Evolutionary conservation across 2,329 filamentous ascomycete genomes (phyloP).

Genomic region (Verruconis gallopava): DNA sequence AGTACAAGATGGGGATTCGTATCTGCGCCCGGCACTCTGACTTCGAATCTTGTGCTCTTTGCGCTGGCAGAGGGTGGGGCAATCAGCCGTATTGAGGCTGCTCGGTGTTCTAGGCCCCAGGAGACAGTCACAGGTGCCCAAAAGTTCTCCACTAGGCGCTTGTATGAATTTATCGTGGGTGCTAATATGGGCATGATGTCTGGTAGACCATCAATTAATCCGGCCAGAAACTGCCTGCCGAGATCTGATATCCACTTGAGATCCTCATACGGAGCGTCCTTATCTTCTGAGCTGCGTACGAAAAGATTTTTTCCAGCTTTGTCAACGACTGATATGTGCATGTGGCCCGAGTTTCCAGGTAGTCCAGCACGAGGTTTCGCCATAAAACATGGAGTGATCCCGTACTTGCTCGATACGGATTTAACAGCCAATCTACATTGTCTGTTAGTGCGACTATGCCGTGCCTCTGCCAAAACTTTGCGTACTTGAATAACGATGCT

Average conservation of each 20-base stretch:
- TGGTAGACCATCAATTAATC: constrained; percentile 74
- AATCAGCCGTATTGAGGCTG: constrained; percentile 81
- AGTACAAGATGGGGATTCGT: constrained; percentile 81
- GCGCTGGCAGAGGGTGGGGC: constrained; percentile 74
- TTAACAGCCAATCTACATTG: constrained; percentile 69
- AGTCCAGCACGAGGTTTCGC: constrained; percentile 85
- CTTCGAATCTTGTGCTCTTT: constrained; percentile 80
- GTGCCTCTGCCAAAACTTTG: constrained; percentile 10
- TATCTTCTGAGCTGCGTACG: constrained; percentile 57
- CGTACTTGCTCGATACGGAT: constrained; percentile 71
- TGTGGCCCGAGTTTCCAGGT: constrained; percentile 90
- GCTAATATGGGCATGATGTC: constrained; percentile 94
- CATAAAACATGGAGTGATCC: constrained; percentile 97
- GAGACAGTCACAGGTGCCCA: constrained; percentile 97
- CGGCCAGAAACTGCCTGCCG: constrained; percentile 85
- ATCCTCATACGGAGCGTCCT: constrained; percentile 59
- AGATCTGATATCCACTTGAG: constrained; percentile 72
- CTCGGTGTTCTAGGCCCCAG: constrained; percentile 92
- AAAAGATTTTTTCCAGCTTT: constrained; percentile 70
- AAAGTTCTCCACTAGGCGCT: constrained; percentile 95
- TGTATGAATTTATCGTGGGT: constrained; percentile 95
- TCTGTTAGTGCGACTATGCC: not conserved
- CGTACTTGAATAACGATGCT: constrained; percentile 77
- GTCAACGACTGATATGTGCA: constrained; percentile 83
- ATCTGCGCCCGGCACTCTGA: constrained; percentile 89